Percentiles rank a stretch among this genome's conserved stretches.
Conservation (phyloP, 108 stramenopile species). For the Cyclotella cryptica region DNA sequence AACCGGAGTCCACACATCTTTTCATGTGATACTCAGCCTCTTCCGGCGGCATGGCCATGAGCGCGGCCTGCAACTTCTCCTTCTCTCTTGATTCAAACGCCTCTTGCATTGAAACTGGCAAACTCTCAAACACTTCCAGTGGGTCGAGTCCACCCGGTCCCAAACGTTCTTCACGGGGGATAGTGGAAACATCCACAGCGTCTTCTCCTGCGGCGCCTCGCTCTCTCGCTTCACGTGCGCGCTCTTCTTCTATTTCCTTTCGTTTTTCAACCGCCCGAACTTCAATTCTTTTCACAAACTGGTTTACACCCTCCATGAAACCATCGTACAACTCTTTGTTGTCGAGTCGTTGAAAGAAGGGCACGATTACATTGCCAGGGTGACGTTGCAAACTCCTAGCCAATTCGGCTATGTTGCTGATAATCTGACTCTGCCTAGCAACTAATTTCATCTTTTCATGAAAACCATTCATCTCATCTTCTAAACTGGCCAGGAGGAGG, state of each 20-base stretch:
- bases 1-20: constrained; percentile 91
- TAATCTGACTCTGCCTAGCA: constrained; percentile 92
- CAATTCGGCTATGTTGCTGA: constrained; percentile 96
- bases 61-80: constrained; percentile 77
- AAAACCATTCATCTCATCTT: constrained; percentile 99
- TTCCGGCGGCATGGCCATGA: constrained; percentile 76
- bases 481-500: constrained; percentile 91
- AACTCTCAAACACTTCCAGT: constrained; percentile 92
- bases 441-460: constrained; percentile 95
- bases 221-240: constrained; percentile 48
- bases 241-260: constrained; percentile 91
- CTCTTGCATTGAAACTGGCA: constrained; percentile 89
- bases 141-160: constrained; percentile 98
- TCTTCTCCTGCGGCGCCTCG: constrained; percentile 61
- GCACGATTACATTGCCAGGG: constrained; percentile 97
- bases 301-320: constrained; percentile 84
- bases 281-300: constrained; percentile 87
- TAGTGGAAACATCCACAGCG: constrained; percentile 70
- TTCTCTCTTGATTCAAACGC: constrained; percentile 94
- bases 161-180: constrained; percentile 85
- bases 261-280: constrained; percentile 92
- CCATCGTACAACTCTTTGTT: constrained; percentile 80
- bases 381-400: constrained; percentile 90
- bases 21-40: constrained; percentile 97
- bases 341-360: constrained; percentile 92